phyloP scores from a whole-genome alignment of 192 early-diverging fungal species.

The Endogone sp. region DNA sequence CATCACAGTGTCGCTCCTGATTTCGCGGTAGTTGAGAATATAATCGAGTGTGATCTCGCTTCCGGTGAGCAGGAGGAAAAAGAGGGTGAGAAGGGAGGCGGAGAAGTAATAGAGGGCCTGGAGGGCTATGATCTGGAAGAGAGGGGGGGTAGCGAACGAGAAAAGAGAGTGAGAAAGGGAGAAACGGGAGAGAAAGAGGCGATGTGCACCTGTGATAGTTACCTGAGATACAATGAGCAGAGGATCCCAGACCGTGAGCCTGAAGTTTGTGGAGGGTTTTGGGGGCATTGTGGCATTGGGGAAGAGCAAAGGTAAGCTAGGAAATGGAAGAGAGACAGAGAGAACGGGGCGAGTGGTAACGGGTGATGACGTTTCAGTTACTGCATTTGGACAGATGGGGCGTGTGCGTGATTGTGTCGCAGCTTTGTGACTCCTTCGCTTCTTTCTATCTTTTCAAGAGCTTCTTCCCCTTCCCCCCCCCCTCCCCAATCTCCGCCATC shows the following conservation, averaged over 20 bases:
- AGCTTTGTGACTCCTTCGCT: too few relatives aligned
- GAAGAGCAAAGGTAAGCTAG: too few relatives aligned
- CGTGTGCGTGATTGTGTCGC: too few relatives aligned
- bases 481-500: too few relatives aligned
- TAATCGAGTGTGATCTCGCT: conserved; percentile 60
- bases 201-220: not conserved
- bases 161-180: not conserved
- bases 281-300: not conserved
- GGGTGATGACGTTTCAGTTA: too few relatives aligned
- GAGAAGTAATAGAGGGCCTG: conserved; percentile 60
- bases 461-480: too few relatives aligned
- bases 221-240: conserved; percentile 45
- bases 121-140: conserved; percentile 46
- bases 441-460: too few relatives aligned
- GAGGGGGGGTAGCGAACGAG: too few relatives aligned
- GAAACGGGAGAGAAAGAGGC: not conserved
- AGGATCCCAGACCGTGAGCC: conserved; percentile 44
- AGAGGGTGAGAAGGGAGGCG: conserved; percentile 41
- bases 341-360: too few relatives aligned
- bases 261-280: conserved; percentile 23
- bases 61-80: conserved; percentile 56
- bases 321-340: too few relatives aligned
- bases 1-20: conserved; percentile 55
- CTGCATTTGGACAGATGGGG: too few relatives aligned
- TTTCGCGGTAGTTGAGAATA: conserved; percentile 56